Evolutionary conservation across 1,284 basidiomycete species (phyloP).

Genomic region (Trichosporon ovoides): DNA sequence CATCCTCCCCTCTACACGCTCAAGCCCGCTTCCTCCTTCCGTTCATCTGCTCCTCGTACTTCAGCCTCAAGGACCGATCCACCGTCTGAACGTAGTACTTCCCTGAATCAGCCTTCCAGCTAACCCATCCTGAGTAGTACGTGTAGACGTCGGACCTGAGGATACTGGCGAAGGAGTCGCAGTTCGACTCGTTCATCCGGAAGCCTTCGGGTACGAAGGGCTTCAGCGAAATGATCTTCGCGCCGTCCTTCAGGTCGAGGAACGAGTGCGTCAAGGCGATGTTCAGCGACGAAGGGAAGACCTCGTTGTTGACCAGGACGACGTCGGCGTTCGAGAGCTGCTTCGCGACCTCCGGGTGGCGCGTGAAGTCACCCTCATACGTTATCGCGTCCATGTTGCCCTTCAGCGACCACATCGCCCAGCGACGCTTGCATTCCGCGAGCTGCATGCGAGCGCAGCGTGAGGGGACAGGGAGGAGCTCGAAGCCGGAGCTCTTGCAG

Average conservation of each 20-base stretch:
- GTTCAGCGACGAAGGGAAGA: conserved; percentile 54
- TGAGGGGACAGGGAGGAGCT: conserved; percentile 53
- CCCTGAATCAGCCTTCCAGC: conserved; percentile 45
- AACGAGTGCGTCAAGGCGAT: conserved; percentile 54
- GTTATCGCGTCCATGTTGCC: conserved; percentile 49
- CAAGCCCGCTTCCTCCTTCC: conserved; percentile 18
- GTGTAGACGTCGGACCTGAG: conserved; percentile 31
- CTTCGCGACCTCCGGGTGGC: conserved; percentile 37
- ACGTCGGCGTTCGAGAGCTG: conserved; percentile 52
- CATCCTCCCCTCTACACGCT: background rate
- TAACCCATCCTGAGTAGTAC: conserved; percentile 43
- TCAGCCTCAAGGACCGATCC: conserved; percentile 31
- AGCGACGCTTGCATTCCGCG: conserved; percentile 50
- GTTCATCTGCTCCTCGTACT: conserved; percentile 38
- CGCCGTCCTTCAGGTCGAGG: conserved; percentile 54
- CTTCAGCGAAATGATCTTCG: conserved; percentile 54
- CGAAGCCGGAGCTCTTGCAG: conserved; percentile 52
- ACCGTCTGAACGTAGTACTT: conserved; percentile 41
- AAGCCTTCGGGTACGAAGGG: conserved; percentile 54
- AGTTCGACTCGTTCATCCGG: conserved; percentile 51
- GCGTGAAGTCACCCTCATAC: conserved; percentile 54
- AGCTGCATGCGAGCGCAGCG: conserved; percentile 52
- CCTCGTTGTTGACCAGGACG: conserved; percentile 57
- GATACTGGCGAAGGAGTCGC: conserved; percentile 44
- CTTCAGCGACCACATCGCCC: conserved; percentile 52